Evolutionary conservation across 2,329 filamentous ascomycete species (phyloP), one percentile per base, ranked within the genome.

Genomic region (Blastomyces parvus): DNA sequence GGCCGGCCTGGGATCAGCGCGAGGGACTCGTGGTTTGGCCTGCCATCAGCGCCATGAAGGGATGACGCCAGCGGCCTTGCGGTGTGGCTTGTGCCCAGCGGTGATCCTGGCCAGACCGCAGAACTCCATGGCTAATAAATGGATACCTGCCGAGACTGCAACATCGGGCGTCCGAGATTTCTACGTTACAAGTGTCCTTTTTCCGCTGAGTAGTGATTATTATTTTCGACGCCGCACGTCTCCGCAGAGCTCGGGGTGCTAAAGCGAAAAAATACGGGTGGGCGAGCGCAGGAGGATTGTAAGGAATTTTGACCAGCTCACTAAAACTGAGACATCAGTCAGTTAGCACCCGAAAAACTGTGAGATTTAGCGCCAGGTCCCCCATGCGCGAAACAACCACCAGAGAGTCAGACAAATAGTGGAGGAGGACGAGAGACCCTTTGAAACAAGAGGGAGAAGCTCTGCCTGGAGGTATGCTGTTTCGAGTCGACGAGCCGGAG

Each of bases 311-410:
- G 52, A 38, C 53, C 40, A 38, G 33, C 17, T 57, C 7, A n/a
- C 53, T 57, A 22, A 57, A 57, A 38, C 53, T 56, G 53, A 56
- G 53, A 56, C 53, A 40, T 56, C 38, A 19, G 27, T n/a, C 11
- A 9, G 13, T 7, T 19, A 22, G 11, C 53, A 40, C 3, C 17
- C 8, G n/a, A 25, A 22, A 55, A 33, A 25, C 52, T 7, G 8
- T 11, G 17, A 33, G 30, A 36, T 57, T 36, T 57, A 40, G 33
- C 11, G 53, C 53, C n/a, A 22, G 53, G 30, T 57, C 4, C 38
- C 17, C 19, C 46, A 48, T 48, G 25, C n/a, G 46, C 46, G n/a
- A 48, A 48, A 48, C 19, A 25, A 25, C 1, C 13, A 36, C 4
- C 9, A 40, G 30, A 57, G n/a, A n/a, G n/a, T n/a, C n/a, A n/a